A percentile compares a stretch with the other conserved stretches of the same genome.
Evolutionary conservation across 371 early-diverging fungal species (phyloP).

Genomic region (Nematocida parisii): DNA sequence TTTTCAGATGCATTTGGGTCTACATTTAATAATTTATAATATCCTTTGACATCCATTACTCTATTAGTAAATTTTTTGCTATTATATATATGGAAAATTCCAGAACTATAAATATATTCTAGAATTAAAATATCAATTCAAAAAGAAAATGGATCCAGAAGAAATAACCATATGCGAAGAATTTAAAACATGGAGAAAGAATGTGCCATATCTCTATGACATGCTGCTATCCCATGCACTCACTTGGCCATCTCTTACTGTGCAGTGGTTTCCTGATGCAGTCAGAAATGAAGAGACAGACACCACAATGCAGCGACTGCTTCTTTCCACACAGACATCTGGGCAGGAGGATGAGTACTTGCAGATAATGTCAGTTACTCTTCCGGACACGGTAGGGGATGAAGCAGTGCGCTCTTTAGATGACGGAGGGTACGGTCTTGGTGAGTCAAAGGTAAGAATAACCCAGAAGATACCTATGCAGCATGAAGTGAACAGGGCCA

Average conservation of each 20-base stretch:
- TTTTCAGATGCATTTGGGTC: constrained; percentile 50
- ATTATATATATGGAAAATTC: constrained; percentile 49
- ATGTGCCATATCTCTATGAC: constrained; percentile 92
- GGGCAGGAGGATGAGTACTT: constrained; percentile 85
- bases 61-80: constrained; percentile 15
- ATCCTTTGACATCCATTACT: constrained; percentile 60
- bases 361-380: constrained; percentile 79
- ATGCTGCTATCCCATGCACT: constrained; percentile 87
- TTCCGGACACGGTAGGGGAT: constrained; percentile 76
- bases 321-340: constrained; percentile 87
- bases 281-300: constrained; percentile 57
- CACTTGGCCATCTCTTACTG: constrained; percentile 91
- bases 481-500: constrained; percentile 65
- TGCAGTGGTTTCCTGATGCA: constrained; percentile 91
- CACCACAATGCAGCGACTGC: constrained; percentile 65
- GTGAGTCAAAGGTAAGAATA: constrained; percentile 71
- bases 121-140: neutral
- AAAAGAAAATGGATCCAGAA: constrained; percentile 63
- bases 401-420: constrained; percentile 53
- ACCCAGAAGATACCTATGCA: constrained; percentile 59
- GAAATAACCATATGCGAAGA: constrained; percentile 85
- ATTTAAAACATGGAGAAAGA: constrained; percentile 93
- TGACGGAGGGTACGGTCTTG: constrained; percentile 77
- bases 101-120: constrained; percentile 6
- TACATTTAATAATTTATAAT: constrained; percentile 63